Evolutionary conservation across 306 rosid species (phyloP).

Genomic region (Cicer chorassanicum): DNA sequence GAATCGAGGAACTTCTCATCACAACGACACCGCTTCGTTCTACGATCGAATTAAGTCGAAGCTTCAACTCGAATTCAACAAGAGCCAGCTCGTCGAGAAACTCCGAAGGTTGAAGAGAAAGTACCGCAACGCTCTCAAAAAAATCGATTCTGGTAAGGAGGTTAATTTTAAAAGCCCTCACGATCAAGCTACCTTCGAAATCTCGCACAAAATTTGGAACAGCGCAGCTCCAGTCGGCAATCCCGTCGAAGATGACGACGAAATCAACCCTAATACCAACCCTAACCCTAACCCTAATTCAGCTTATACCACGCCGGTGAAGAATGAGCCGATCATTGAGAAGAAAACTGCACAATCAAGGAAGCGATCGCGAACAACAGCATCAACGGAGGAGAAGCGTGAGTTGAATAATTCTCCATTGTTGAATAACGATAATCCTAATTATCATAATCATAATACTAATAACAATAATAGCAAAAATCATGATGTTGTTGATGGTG

Average conservation of each 20-base stretch:
- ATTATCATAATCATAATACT: not conserved
- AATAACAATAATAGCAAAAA: conserved; percentile 11
- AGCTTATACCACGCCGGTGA: conserved; percentile 31
- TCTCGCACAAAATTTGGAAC: conserved; percentile 77
- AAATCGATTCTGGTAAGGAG: conserved; percentile 55
- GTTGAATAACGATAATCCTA: conserved; percentile 39
- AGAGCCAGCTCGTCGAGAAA: conserved; percentile 75
- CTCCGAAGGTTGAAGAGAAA: conserved; percentile 78
- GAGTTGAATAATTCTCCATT: conserved; percentile 35
- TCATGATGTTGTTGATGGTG: not conserved
- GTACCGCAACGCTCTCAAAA: conserved; percentile 52
- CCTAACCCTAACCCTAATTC: conserved; percentile 49
- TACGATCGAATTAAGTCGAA: conserved; percentile 60
- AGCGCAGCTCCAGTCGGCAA: conserved; percentile 45
- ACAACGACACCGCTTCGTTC: conserved; percentile 53
- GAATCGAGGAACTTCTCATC: conserved; percentile 52
- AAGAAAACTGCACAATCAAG: conserved; percentile 45
- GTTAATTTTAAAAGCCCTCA: conserved; percentile 66
- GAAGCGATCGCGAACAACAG: conserved; percentile 58
- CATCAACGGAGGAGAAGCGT: conserved; percentile 40
- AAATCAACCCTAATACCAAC: conserved; percentile 54
- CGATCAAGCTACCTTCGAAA: conserved; percentile 67
- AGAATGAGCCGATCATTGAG: conserved; percentile 39
- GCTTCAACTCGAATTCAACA: conserved; percentile 66
- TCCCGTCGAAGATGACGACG: conserved; percentile 65